Conservation (phyloP, 768 basidiomycete genomes). For the Mycena filopes region DNA sequence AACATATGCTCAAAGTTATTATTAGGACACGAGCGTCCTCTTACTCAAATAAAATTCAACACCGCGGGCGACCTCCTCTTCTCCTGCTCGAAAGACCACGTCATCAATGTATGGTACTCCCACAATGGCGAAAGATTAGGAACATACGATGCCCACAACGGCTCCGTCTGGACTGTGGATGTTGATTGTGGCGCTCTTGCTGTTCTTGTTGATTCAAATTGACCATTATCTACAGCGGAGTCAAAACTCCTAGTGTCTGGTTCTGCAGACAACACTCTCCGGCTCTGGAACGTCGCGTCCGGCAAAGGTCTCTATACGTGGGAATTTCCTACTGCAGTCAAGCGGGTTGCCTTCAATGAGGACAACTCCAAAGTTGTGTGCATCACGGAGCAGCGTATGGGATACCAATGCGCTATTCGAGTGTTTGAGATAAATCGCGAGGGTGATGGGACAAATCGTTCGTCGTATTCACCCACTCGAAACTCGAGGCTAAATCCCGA, state of each 20-base stretch:
- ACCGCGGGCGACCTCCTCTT: constrained; percentile 95
- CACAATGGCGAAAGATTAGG: constrained; percentile 98
- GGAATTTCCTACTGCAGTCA: constrained; percentile 99
- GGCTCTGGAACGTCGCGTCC: constrained; percentile 88
- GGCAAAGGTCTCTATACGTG: constrained; percentile 95
- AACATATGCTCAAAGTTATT: not conserved
- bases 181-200: constrained; percentile 76
- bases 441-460: constrained; percentile 84
- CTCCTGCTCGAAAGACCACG: constrained; percentile 93
- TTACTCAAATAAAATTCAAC: constrained; percentile 99
- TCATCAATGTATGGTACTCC: constrained; percentile 97
- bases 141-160: constrained; percentile 96
- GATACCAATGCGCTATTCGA: constrained; percentile 88
- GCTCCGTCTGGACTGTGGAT: constrained; percentile 96
- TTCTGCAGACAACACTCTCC: constrained; percentile 92
- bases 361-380: constrained; percentile 87
- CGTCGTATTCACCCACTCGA: constrained; percentile 43
- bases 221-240: constrained; percentile 59
- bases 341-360: constrained; percentile 92
- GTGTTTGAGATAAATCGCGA: constrained; percentile 90
- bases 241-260: constrained; percentile 90
- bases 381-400: constrained; percentile 98
- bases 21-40: constrained; percentile 93
- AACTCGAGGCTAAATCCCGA: constrained; percentile 3
- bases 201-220: not conserved